A percentile compares a stretch with the other conserved stretches of the same genome.
phyloP scores from a whole-genome alignment of 495 filamentous ascomycete species.

The Penicillium coffeae region DNA sequence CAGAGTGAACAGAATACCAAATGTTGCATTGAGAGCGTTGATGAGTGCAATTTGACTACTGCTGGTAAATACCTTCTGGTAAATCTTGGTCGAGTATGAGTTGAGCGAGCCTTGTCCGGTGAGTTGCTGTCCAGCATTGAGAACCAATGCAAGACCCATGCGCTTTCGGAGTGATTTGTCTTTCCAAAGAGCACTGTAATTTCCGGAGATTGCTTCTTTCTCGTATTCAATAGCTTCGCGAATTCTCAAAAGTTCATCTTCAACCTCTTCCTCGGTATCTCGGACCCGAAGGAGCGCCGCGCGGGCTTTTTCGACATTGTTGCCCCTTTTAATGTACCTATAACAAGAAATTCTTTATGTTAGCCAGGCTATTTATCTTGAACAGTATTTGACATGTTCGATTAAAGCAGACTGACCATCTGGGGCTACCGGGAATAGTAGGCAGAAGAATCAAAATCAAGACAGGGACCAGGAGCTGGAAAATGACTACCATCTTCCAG shows the following conservation, averaged over 20 bases:
- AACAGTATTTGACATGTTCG: background rate
- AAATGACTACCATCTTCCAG: conserved; percentile 60
- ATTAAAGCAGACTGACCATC: conserved; percentile 51
- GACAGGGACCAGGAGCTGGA: conserved; percentile 55
- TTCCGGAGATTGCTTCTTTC: conserved; percentile 55
- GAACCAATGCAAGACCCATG: conserved; percentile 48
- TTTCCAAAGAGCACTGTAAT: conserved; percentile 56
- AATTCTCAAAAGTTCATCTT: conserved; percentile 53
- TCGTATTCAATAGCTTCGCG: conserved; percentile 60
- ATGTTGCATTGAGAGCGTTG: conserved; percentile 68
- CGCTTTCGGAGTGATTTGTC: conserved; percentile 58
- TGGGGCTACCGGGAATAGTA: conserved; percentile 55
- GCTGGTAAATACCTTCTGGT: conserved; percentile 58
- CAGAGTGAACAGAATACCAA: conserved; percentile 61
- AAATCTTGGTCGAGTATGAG: conserved; percentile 60
- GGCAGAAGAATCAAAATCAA: conserved; percentile 51
- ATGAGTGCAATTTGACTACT: conserved; percentile 57
- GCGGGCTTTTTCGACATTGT: conserved; percentile 52
- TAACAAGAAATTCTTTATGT: too few relatives aligned
- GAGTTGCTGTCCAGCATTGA: conserved; percentile 61
- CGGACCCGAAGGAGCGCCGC: conserved; percentile 47
- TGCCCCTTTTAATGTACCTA: conserved; percentile 49
- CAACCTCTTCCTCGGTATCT: conserved; percentile 55
- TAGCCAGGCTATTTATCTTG: too few relatives aligned
- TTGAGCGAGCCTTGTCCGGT: conserved; percentile 61